Evolutionary conservation across 306 rosid species (phyloP).

Genomic region (Chamaecrista fasciculata): DNA sequence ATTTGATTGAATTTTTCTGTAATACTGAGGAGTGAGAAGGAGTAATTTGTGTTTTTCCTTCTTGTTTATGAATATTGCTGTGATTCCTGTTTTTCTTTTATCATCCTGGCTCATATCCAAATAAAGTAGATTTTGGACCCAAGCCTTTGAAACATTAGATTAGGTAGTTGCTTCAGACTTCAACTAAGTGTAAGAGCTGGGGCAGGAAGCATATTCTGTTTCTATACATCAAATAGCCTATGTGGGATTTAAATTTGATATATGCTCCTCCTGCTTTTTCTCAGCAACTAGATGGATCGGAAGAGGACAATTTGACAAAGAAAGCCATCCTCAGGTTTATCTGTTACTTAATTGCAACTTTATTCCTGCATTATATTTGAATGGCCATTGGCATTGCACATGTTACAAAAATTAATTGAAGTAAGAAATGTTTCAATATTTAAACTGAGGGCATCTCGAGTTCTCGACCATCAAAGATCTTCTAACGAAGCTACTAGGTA

Average conservation of each 20-base stretch:
- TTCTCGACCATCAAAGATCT: not conserved
- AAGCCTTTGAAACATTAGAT: constrained; percentile 9
- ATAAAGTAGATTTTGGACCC: not conserved
- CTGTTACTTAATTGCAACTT: constrained; percentile 36
- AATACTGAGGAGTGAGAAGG: not conserved
- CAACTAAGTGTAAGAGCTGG: constrained; percentile 5
- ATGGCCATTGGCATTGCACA: not conserved
- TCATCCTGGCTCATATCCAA: not conserved
- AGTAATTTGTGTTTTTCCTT: not conserved
- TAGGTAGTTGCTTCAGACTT: constrained; percentile 22
- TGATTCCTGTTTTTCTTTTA: not conserved
- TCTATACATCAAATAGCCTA: constrained; percentile 2
- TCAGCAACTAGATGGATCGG: constrained; percentile 54
- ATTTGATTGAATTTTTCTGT: not conserved
- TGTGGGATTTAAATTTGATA: constrained; percentile 38
- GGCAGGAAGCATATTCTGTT: constrained; percentile 19
- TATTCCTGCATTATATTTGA: constrained; percentile 17
- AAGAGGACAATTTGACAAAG: constrained; percentile 45
- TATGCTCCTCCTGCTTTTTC: constrained; percentile 48
- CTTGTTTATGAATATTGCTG: not conserved
- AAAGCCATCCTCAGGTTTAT: constrained; percentile 46
- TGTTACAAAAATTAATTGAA: constrained; percentile 21
- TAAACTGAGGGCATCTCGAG: constrained; percentile 22
- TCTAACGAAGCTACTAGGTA: not conserved
- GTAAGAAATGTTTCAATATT: constrained; percentile 11